Evolutionary conservation across 768 basidiomycete genomes (phyloP).

Genomic region (Auricularia heimuer): DNA sequence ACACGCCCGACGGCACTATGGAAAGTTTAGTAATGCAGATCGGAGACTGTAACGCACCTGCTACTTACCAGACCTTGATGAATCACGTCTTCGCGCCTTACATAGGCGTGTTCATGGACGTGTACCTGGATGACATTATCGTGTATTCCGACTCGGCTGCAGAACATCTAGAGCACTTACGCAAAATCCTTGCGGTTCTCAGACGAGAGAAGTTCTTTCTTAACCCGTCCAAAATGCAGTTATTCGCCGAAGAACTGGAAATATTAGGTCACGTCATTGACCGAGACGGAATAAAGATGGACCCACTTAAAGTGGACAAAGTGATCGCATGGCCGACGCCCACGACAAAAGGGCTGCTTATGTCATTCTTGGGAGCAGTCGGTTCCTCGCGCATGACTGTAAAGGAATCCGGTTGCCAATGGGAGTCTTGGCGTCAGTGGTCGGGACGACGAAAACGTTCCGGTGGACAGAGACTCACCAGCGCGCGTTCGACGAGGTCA

Average conservation of each 20-base stretch:
- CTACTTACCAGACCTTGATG: slow-evolving; percentile 10
- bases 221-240: background rate
- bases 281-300: slow-evolving; percentile 1
- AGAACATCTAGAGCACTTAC: slow-evolving; percentile 9
- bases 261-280: slow-evolving; percentile 3
- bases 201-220: slow-evolving; percentile 9
- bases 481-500: background rate
- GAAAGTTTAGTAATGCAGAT: slow-evolving; percentile 12
- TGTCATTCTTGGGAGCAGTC: slow-evolving; percentile 1
- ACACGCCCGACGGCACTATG: slow-evolving; percentile 11
- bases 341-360: background rate
- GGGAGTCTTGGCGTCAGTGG: background rate
- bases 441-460: background rate
- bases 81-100: slow-evolving; percentile 7
- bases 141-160: slow-evolving; percentile 9
- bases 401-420: background rate
- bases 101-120: slow-evolving; percentile 11
- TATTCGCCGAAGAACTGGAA: background rate
- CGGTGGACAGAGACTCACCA: background rate
- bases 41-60: slow-evolving; percentile 11
- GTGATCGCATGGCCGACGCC: slow-evolving; percentile 1
- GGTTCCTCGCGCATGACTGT: background rate
- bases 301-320: background rate
- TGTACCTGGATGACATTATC: slow-evolving; percentile 12
- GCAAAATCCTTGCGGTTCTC: slow-evolving; percentile 6